A percentile compares a stretch with the other conserved stretches of the same genome.
Evolutionary conservation across 495 filamentous ascomycete species (phyloP).

Genomic region (Penicillium mononematosum): DNA sequence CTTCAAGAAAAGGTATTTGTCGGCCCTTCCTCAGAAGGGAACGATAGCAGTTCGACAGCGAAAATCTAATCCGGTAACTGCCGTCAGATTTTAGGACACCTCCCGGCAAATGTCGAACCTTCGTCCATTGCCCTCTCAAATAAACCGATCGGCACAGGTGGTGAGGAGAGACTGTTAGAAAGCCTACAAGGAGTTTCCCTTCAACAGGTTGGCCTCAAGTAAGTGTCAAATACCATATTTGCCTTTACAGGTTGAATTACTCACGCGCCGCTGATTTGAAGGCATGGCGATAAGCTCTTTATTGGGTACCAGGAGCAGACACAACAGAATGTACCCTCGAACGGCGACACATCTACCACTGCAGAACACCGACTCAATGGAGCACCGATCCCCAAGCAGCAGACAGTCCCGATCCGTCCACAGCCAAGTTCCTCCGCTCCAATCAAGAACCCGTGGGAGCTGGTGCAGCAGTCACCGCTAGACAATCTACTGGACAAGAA

Average conservation of each 20-base stretch:
- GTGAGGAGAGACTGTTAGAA: slow-evolving; percentile 66
- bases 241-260: neutral
- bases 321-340: slow-evolving; percentile 50
- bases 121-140: slow-evolving; percentile 78
- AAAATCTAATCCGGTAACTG: slow-evolving; percentile 7
- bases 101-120: slow-evolving; percentile 69
- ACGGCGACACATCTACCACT: slow-evolving; percentile 39
- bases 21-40: neutral
- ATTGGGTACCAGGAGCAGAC: slow-evolving; percentile 67
- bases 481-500: slow-evolving; percentile 83
- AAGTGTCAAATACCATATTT: slow-evolving; percentile 22
- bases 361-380: slow-evolving; percentile 67
- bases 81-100: slow-evolving; percentile 57
- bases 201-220: slow-evolving; percentile 70
- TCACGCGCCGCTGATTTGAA: slow-evolving; percentile 30
- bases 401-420: slow-evolving; percentile 61
- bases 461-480: slow-evolving; percentile 78
- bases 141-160: slow-evolving; percentile 68
- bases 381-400: slow-evolving; percentile 65
- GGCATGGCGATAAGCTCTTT: slow-evolving; percentile 89
- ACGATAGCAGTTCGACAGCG: neutral
- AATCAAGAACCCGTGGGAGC: slow-evolving; percentile 91
- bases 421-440: slow-evolving; percentile 57
- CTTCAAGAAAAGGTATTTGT: slow-evolving; percentile 44
- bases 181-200: slow-evolving; percentile 67